Evolutionary conservation across 176 grass and related monocot species (phyloP), one percentile per base, ranked within the genome.

Genomic region (bread wheat (Triticum aestivum)): DNA sequence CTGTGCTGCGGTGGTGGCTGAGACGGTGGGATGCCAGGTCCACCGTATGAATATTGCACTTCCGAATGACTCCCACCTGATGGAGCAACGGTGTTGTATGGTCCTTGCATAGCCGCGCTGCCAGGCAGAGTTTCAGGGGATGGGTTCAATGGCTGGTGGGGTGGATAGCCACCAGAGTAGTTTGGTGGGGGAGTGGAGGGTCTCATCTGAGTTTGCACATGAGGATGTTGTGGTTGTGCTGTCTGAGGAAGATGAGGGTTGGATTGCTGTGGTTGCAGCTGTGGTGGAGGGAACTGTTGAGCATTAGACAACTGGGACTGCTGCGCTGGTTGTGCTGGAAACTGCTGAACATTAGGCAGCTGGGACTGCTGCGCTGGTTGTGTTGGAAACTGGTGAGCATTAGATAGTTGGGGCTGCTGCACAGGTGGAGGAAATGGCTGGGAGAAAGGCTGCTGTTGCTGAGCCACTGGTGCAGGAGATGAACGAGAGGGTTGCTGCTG

Each of bases 161-260:
- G 82, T 8, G 71, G 79, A 82, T 96, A 98, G 72, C 89, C 79
- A 65, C 89, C 79, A 61, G 94, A 80, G 78, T 96, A 96, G 71
- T 87, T 88, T 79, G 90, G 86, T 71, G 90, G 80, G 18, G 90
- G 80, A 14, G 87, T 84, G 84, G 91, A 89, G 88, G 94, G 90
- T 77, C 89, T 94, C 84, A 91, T 90, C 39, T 92, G 95, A 81
- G 85, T 58, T 82, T 82, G 90, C 44, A 47, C 71, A 65, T 86
- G 71, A 56, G 82, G 77, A 77, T 85, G 86, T 44, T 91, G 89
- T 30, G 86, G 77, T 70, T 91, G 90, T 82, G 85, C 77, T 72
- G 77, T 24, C 63, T 82, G 90, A 54, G 90, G 80, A 83, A 76
- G 90, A 76, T 85, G 86, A 58, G 78, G 63, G 70, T 69, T 91